A percentile compares a stretch with the other conserved stretches of the same genome.
Conservation (phyloP, 192 early-diverging fungal genomes). For the Umbelopsis sp. region DNA sequence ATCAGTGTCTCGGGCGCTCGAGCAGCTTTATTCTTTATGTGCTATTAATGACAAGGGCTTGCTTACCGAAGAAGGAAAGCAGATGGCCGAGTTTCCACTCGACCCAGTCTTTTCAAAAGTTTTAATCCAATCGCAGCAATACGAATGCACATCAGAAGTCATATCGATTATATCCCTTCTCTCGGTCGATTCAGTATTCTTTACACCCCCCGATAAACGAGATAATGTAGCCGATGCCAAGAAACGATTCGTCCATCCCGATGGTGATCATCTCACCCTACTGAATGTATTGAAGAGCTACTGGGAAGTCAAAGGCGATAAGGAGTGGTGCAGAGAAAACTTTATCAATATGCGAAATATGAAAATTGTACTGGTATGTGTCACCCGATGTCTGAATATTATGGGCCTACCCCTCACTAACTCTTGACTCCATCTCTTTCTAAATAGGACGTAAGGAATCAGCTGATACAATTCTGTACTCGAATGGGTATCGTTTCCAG, state of each 20-base stretch:
- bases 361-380: slow-evolving; percentile 73
- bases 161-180: slow-evolving; percentile 90
- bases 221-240: slow-evolving; percentile 83
- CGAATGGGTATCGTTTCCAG: slow-evolving; percentile 66
- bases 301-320: slow-evolving; percentile 74
- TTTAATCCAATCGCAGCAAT: slow-evolving; percentile 77
- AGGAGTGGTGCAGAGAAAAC: slow-evolving; percentile 89
- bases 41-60: slow-evolving; percentile 83
- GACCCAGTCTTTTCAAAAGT: slow-evolving; percentile 91
- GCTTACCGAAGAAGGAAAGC: slow-evolving; percentile 74
- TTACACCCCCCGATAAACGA: slow-evolving; percentile 82
- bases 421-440: neutral
- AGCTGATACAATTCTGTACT: slow-evolving; percentile 79
- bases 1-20: slow-evolving; percentile 77
- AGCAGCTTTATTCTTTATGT: slow-evolving; percentile 86
- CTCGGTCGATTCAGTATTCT: slow-evolving; percentile 91
- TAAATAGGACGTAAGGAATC: slow-evolving; percentile 79
- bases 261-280: slow-evolving; percentile 94
- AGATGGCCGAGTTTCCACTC: slow-evolving; percentile 92
- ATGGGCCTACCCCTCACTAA: too few relatives aligned
- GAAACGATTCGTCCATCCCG: slow-evolving; percentile 76
- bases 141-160: slow-evolving; percentile 83
- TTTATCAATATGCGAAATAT: slow-evolving; percentile 88
- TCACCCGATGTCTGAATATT: neutral
- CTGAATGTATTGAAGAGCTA: slow-evolving; percentile 84